Evolutionary conservation across 208 protist genomes (phyloP).

Genomic region (Trypanosoma platydactyli): DNA sequence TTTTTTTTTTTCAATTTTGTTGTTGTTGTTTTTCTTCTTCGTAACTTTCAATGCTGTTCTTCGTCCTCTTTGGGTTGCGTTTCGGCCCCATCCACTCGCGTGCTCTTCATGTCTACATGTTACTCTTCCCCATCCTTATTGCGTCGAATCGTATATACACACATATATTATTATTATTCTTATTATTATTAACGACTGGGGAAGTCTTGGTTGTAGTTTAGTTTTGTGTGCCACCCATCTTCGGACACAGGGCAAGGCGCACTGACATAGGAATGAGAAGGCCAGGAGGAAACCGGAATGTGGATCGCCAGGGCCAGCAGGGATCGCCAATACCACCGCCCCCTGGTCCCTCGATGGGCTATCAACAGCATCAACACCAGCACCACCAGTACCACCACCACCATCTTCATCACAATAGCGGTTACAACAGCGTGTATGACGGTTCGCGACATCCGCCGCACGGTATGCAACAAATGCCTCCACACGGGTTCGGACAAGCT

Average conservation of each 20-base stretch:
- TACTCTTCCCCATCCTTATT: neutral
- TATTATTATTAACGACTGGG: too few relatives aligned
- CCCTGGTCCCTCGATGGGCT: slow-evolving; percentile 19
- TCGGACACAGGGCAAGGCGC: slow-evolving; percentile 1
- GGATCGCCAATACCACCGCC: slow-evolving; percentile 25
- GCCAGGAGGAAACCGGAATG: slow-evolving; percentile 23
- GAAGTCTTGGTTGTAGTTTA: neutral
- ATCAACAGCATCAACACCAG: slow-evolving; percentile 24
- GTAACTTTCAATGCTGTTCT: slow-evolving; percentile 4
- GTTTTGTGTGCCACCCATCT: slow-evolving; percentile 18
- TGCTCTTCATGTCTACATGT: slow-evolving; percentile 2
- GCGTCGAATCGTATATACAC: too few relatives aligned
- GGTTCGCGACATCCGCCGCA: slow-evolving; percentile 24
- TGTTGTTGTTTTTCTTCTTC: slow-evolving; percentile 5
- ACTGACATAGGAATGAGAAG: slow-evolving; percentile 23
- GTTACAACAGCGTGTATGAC: slow-evolving; percentile 30
- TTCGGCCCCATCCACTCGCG: neutral
- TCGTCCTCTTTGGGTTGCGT: neutral
- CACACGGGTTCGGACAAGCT: slow-evolving; percentile 34
- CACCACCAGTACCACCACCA: slow-evolving; percentile 30
- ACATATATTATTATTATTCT: too few relatives aligned
- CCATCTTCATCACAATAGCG: slow-evolving; percentile 31
- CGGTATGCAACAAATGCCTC: slow-evolving; percentile 24
- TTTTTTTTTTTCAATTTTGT: slow-evolving; percentile 20
- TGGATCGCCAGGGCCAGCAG: slow-evolving; percentile 27